Base-by-base conservation (phyloP, 2,329 filamentous ascomycete species). In the Hortaea sp. region DNA sequence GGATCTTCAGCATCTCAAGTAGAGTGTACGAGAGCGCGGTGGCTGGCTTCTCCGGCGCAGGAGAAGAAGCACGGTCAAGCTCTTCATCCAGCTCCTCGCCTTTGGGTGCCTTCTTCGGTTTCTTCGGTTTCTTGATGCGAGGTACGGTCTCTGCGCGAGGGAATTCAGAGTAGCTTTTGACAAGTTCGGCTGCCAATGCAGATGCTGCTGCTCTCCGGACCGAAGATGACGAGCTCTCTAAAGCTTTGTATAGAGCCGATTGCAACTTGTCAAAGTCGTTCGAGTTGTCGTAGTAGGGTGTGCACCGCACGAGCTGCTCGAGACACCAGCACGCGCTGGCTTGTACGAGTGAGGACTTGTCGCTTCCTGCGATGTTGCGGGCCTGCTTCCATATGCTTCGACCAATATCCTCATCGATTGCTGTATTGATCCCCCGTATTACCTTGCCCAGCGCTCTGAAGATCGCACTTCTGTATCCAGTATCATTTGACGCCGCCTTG, bases 321-420 rank as follows among this genome's bases (percentile, higher is more conserved):
- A 98, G 69, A 61, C 87, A 94, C 53, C 81, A 81, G 59, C 85
- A 94, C 6, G 87, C 85, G 47, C 81, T 78, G 11, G 84, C 77
- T 62, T 95, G 80, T 6, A 90, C 88, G 31, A 94, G 74, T 2
- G 81, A 75, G 4, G 88, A 85, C 66, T 92, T 97, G 65, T 98
- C 94, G 49, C 74, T 75, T 0, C 81, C 75, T 29, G 84, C 84
- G 55, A 84, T 77, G 64, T 76, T 87, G 52, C 92, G 81, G 28
- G 82, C 84, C 63, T 90, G 85, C 66, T 95, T 98, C 88, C 88
- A 97, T 11, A 94, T 79, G 63, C 95, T 89, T 59, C 88, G 81
- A n/a, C 85, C 85, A 34, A 89, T 74, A 45, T 71, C 73, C 65
- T 98, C 92, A 57, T 98, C 92, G 57, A 90, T 75, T 49, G 86